Conservation (phyloP, 805 yeast genomes). For the Nadsonia fulvescens region DNA sequence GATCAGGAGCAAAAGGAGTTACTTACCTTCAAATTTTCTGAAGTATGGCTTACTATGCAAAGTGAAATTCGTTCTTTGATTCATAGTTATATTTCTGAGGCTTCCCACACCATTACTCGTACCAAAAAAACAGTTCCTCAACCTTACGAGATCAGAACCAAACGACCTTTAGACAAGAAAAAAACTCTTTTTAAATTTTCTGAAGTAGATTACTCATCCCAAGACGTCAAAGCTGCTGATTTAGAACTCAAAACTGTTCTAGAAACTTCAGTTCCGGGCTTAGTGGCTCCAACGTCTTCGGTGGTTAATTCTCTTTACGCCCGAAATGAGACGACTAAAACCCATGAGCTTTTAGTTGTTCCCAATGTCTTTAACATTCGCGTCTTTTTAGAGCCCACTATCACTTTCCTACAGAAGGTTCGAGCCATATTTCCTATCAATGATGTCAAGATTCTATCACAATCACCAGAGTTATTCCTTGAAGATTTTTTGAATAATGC, state of each 20-base stretch:
- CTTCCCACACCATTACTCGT: constrained; percentile 5
- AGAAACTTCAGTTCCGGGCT: constrained; percentile 57
- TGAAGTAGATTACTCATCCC: constrained; percentile 18
- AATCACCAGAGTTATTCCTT: constrained; percentile 22
- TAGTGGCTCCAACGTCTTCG: constrained; percentile 20
- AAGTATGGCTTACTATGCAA: constrained; percentile 29
- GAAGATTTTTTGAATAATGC: constrained; percentile 34
- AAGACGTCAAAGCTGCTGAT: too few species aligned
- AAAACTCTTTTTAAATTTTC: constrained; percentile 12
- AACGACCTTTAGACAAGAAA: constrained; percentile 15
- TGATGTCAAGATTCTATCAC: not conserved
- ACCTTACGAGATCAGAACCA: constrained; percentile 5
- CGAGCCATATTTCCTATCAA: constrained; percentile 21
- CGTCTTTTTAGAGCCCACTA: constrained; percentile 52
- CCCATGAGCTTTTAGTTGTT: constrained; percentile 47
- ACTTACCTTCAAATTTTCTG: constrained; percentile 20
- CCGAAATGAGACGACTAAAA: constrained; percentile 38
- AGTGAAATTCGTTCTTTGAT: constrained; percentile 24
- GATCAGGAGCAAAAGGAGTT: constrained; percentile 8
- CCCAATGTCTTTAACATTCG: constrained; percentile 68
- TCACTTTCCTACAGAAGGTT: constrained; percentile 48
- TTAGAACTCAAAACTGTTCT: constrained; percentile 29
- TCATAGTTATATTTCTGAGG: constrained; percentile 19
- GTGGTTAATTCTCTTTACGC: constrained; percentile 31
- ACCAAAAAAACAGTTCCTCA: constrained; percentile 3